A percentile compares a stretch with the other conserved stretches of the same genome.
These are phyloP conservation scores for Stephania japonica DNA, from an alignment of 164 flowering plant genomes.

Conservation along the genomic window DNA sequence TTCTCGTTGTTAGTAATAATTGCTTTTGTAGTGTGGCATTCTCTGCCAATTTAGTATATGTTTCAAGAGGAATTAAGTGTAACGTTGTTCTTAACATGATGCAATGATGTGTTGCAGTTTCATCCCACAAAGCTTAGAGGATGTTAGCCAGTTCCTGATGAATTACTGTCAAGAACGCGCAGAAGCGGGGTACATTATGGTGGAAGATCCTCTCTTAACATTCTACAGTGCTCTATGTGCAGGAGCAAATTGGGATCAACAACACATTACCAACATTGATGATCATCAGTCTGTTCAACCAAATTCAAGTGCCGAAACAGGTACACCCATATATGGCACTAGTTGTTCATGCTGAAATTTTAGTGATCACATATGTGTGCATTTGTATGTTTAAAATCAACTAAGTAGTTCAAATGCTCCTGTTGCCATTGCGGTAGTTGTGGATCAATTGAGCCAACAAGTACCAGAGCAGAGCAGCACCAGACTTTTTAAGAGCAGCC, in stretches of 20 bases:
- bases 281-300: neutral
- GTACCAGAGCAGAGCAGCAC: neutral
- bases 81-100: neutral
- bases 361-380: too few relatives aligned
- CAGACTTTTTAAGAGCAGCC: slow-evolving; percentile 11
- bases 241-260: slow-evolving; percentile 21
- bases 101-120: slow-evolving; percentile 25
- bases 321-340: neutral
- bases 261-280: neutral
- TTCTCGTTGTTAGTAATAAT: too few relatives aligned
- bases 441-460: neutral
- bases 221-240: slow-evolving; percentile 41
- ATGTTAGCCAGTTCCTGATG: slow-evolving; percentile 38
- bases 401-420: neutral
- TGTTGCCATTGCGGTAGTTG: neutral
- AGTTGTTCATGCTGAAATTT: too few relatives aligned
- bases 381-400: neutral
- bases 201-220: slow-evolving; percentile 36
- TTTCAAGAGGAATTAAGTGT: neutral
- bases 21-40: neutral
- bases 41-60: neutral
- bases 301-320: slow-evolving; percentile 5
- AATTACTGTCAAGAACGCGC: slow-evolving; percentile 30
- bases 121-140: slow-evolving; percentile 30
- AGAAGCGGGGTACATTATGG: slow-evolving; percentile 28